Evolutionary conservation across 1,284 basidiomycete species (phyloP), one percentile per base, ranked within the genome.

Genomic region (Ganoderma leucocontextum): DNA sequence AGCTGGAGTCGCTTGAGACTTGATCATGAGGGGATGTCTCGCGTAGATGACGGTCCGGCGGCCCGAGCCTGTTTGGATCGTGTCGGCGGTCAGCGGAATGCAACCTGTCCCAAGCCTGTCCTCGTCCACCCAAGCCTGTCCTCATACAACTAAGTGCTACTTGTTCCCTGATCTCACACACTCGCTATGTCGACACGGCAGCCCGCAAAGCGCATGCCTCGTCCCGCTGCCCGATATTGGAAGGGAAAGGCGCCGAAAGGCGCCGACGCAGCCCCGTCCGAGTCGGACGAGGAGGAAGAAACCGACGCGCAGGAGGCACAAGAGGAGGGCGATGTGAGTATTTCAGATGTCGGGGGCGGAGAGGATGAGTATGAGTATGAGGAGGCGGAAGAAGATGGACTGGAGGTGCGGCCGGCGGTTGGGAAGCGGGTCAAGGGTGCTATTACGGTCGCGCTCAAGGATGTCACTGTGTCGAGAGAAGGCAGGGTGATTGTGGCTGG

Each of bases 171-270:
- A 7, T 2, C 89, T 1, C 17, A 8, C 33, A 35, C 52, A 8
- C 47, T 52, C 12, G 4, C 12, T 1, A 76, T 78, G 75, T 75
- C 75, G 3, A 64, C 75, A 35, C 85, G 89, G 67, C 94, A 93
- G 74, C 87, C 88, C 70, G 92, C 92, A 15, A 87, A 91, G 19
- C 88, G 93, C 22, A 84, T 89, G 12, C 86, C 92, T 25, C 84
- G 86, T 60, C 92, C 94, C 15, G 93, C 89, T 6, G 91, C 87
- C 25, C 89, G 93, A 8, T 95, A 95, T 79, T 92, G 92, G 90
- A 92, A 92, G 74, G 93, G 94, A 66, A 94, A 94, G 74, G 93
- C 89, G 0, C 93, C 93, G 0, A 94, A 94, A 79, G 92, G 92
- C 60, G 85, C 82, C 77, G 91, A 91, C 62, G 85, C 82, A 52